A percentile compares a stretch with the other conserved stretches of the same genome.
Evolutionary conservation across 495 filamentous ascomycete species (phyloP).

Genomic region (Penicillium samsonianum): DNA sequence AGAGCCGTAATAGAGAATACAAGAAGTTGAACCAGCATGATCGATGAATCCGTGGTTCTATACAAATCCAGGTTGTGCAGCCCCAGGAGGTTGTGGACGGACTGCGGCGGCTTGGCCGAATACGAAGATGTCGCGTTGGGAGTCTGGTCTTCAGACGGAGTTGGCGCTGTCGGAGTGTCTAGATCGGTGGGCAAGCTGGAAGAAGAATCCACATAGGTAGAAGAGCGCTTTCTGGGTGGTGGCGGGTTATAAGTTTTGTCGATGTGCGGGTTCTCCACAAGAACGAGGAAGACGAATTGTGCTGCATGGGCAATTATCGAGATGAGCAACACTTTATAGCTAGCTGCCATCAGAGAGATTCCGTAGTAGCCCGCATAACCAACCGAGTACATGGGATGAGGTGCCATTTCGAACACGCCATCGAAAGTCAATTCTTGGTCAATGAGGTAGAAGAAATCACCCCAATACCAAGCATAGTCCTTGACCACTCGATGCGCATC

Average conservation of each 20-base stretch:
- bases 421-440: slow-evolving; percentile 98
- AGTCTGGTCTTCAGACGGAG: slow-evolving; percentile 40
- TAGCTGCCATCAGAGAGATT: slow-evolving; percentile 97
- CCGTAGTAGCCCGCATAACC: slow-evolving; percentile 98
- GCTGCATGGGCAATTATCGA: slow-evolving; percentile 93
- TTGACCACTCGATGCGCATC: slow-evolving; percentile 99
- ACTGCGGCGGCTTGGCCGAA: slow-evolving; percentile 53
- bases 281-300: slow-evolving; percentile 86
- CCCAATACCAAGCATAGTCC: slow-evolving; percentile 99
- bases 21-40: slow-evolving; percentile 71
- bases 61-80: slow-evolving; percentile 83
- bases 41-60: slow-evolving; percentile 79
- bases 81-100: slow-evolving; percentile 79
- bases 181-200: slow-evolving; percentile 34
- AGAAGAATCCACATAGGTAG: slow-evolving; percentile 40
- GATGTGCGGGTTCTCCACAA: slow-evolving; percentile 96
- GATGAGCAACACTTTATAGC: slow-evolving; percentile 94
- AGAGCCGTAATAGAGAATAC: slow-evolving; percentile 68
- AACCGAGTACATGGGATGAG: slow-evolving; percentile 99
- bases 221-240: slow-evolving; percentile 64
- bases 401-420: slow-evolving; percentile 98
- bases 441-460: slow-evolving; percentile 98
- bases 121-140: slow-evolving; percentile 41
- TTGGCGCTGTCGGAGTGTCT: slow-evolving; percentile 41
- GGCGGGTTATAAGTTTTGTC: slow-evolving; percentile 97